Base-by-base conservation (phyloP, 805 yeast species). In the Wickerhamiella domercqiae region DNA sequence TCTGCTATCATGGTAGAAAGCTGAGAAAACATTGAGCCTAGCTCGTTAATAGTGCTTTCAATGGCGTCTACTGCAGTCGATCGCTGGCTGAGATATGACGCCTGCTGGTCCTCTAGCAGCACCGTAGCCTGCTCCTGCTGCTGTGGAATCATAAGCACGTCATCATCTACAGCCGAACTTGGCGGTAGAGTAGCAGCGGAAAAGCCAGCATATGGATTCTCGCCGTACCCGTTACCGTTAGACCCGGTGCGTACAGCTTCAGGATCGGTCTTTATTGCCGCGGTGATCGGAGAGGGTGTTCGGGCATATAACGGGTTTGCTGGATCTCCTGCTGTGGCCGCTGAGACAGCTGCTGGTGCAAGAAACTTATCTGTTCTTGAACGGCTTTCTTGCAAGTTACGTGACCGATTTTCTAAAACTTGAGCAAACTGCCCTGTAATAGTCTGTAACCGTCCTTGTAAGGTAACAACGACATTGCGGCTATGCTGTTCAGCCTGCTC, bases 1-100 rank as follows among this genome's bases (percentile, higher is more conserved):
- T 90, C 97, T 44, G 81, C 84, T 5, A 90, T 96, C 97, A 90
- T 87, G 1, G 93, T 78, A 4, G 97, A 94, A 49, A 90, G 66
- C 59, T 90, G 98, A 50, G 81, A 87, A 62, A 90, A 90, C 42
- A 90, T 66, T 35, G 80, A 78, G 31, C 98, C 98, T 35, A 90
- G 94, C 57, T 90, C 97, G 52, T 87, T 87, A 43, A 90, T 90
- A 0, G 98, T 90, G n/a, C 83, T 70, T 55, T 90, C 98, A 36
- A 90, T 90, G 0, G 96, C 82, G 54, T 87, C 97, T 36, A 90
- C 95, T 0, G 98, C 98, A 33, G 75, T 57, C 49, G 75, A 77
- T 51, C 98, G 69, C 47, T 79, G 90, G 50, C 76, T 87, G 39
- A 86, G 62, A 53, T 90, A 90, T 39, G 67, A 67, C 40, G 61